Base-by-base conservation (phyloP, 2,329 filamentous ascomycete species). In the Arthroderma uncinatum region DNA sequence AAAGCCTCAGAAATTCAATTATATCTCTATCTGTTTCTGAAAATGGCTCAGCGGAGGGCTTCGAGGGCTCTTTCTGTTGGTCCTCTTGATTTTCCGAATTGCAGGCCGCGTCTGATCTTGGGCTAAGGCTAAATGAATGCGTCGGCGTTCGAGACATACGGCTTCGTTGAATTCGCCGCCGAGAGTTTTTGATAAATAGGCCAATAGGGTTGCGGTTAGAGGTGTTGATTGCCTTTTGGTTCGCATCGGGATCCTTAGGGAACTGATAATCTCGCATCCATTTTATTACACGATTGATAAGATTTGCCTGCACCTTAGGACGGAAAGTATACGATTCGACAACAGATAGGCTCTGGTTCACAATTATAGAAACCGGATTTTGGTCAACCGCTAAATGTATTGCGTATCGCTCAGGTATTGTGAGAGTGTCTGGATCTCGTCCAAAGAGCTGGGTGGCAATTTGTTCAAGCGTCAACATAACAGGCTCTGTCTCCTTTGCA, bases 251-350 rank as follows among this genome's bases (percentile, higher is more conserved):
- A 12, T 71, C 68, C 54, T 76, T 68, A 55, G 77, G 71, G 55
- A 83, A 76, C 60, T 78, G 76, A 67, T 78, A 80, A 53, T 78
- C 74, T 53, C 80, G 76, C 21, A 82, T 72, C 82, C 82, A 85
- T 14, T 69, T 65, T 12, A 74, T 72, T 3, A 83, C 81, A 19
- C 71, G 71, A 39, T 78, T 71, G 7, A 82, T 70, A 12, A 72
- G 66, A 16, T 70, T 64, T 1, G 79, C 73, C 39, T 81, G 74
- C 23, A 73, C 67, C 58, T 77, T 79, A 4, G 81, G 77, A 21
- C 79, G 73, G 19, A 85, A 62, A 68, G 67, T 76, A 73, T 65
- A 80, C 64, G 59, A 68, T 53, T 69, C 65, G 8, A 66, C 63
- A 33, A 73, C 70, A 2, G 70, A 59, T 16, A 68, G 68, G 21